phyloP scores from a whole-genome alignment of 306 rosid genomes.

The Mucuna pruriens region DNA sequence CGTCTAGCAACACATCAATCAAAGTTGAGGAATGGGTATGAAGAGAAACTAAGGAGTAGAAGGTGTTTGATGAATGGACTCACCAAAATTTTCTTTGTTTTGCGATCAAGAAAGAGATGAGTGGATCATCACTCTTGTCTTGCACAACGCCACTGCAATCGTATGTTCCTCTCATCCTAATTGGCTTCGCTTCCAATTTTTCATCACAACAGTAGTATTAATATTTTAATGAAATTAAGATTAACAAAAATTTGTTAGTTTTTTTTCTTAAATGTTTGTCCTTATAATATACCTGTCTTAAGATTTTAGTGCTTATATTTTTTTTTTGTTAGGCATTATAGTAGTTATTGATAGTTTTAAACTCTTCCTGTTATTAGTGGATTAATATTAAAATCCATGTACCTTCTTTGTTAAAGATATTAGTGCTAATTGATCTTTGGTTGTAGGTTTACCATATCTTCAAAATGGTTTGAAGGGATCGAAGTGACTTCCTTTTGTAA shows the following conservation, averaged over 20 bases:
- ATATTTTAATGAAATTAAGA: neutral
- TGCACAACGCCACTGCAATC: conserved; percentile 74
- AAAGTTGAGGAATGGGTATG: conserved; percentile 62
- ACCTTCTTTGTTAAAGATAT: conserved; percentile 11
- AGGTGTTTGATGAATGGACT: conserved; percentile 40
- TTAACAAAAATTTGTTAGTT: neutral
- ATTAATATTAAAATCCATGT: neutral
- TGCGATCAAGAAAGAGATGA: conserved; percentile 62
- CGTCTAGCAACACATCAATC: too few species aligned
- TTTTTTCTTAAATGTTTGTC: too few species aligned
- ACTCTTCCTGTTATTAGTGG: neutral
- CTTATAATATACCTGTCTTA: too few species aligned
- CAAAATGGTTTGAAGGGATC: conserved; percentile 87
- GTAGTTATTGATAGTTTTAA: conserved; percentile 5
- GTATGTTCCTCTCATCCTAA: conserved; percentile 52
- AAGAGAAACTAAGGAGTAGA: conserved; percentile 75
- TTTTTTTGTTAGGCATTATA: too few species aligned
- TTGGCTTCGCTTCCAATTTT: neutral
- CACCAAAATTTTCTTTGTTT: neutral
- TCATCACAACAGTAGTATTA: neutral
- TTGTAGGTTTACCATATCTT: conserved; percentile 84
- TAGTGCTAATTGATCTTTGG: conserved; percentile 45
- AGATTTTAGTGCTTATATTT: too few species aligned
- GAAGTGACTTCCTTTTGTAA: conserved; percentile 92
- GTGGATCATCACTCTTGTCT: conserved; percentile 81